Percentiles rank a stretch among this genome's conserved stretches.
These are phyloP conservation scores for Alternaria solani DNA, from an alignment of 2,329 filamentous ascomycete genomes.

Conservation along the genomic window DNA sequence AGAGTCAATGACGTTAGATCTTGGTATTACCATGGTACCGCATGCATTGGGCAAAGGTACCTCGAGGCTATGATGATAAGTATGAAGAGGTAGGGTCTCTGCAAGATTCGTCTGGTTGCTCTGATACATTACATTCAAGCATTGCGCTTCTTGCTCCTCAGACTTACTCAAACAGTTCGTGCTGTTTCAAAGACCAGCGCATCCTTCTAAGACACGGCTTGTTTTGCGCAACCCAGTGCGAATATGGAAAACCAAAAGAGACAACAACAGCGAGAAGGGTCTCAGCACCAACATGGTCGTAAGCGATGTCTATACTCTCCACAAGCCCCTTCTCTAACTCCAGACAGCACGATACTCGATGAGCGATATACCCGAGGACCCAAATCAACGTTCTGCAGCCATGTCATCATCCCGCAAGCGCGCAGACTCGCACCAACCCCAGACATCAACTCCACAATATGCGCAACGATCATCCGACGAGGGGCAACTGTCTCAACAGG, in stretches of 20 bases:
- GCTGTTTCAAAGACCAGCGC: background rate
- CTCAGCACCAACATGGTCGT: constrained; percentile 13
- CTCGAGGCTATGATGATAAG: constrained; percentile 4
- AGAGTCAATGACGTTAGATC: constrained; percentile 20
- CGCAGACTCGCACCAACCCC: constrained; percentile 23
- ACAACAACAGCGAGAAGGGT: constrained; percentile 14
- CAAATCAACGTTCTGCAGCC: constrained; percentile 1
- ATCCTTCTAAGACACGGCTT: constrained; percentile 1
- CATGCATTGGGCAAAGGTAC: background rate
- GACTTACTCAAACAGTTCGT: background rate
- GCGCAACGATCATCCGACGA: constrained; percentile 2
- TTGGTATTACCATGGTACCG: constrained; percentile 2
- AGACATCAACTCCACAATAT: background rate
- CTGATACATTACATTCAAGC: background rate
- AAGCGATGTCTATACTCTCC: background rate
- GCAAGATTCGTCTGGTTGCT: background rate
- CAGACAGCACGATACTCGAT: constrained; percentile 11
- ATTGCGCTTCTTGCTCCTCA: background rate
- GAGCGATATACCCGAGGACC: constrained; percentile 11
- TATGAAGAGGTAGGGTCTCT: background rate
- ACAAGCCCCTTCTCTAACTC: background rate
- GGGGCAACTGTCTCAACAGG: constrained; percentile 10
- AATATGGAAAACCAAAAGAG: constrained; percentile 10
- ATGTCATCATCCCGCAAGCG: constrained; percentile 18
- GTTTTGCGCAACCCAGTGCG: background rate